Conservation (phyloP, 2,329 filamentous ascomycete species). For the Aureobasidium leucospermi region DNA sequence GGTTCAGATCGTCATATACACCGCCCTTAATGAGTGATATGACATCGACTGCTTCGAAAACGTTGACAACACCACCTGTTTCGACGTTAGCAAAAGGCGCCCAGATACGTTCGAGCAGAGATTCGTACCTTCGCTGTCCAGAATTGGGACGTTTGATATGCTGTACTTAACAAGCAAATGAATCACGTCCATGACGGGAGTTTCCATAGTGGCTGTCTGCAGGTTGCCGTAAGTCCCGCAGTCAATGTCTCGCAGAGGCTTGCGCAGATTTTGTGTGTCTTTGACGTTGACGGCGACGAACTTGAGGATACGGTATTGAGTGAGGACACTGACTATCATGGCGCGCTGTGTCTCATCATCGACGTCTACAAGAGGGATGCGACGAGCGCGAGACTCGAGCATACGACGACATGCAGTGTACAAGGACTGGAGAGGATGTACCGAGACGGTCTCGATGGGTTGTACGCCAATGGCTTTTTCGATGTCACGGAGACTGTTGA, state of each 20-base stretch:
- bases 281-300: constrained; percentile 95
- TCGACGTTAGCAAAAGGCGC: neutral
- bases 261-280: constrained; percentile 81
- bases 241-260: constrained; percentile 74
- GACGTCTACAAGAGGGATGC: constrained; percentile 87
- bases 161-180: constrained; percentile 86
- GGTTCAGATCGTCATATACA: constrained; percentile 80
- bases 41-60: constrained; percentile 96
- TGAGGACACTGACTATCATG: constrained; percentile 93
- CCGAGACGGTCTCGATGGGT: constrained; percentile 91
- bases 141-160: constrained; percentile 89
- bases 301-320: constrained; percentile 96
- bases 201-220: constrained; percentile 79
- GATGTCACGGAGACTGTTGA: constrained; percentile 90
- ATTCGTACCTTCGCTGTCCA: constrained; percentile 61
- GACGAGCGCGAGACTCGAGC: constrained; percentile 84
- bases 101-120: neutral
- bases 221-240: constrained; percentile 79
- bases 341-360: constrained; percentile 90
- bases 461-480: constrained; percentile 87
- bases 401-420: constrained; percentile 95
- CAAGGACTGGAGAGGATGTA: constrained; percentile 79
- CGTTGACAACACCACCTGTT: constrained; percentile 70
- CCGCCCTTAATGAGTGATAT: constrained; percentile 93
- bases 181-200: constrained; percentile 87